Evolutionary conservation across 2,329 filamentous ascomycete species (phyloP), one percentile per base, ranked within the genome.

Genomic region (Chaetomiaceae sp.): DNA sequence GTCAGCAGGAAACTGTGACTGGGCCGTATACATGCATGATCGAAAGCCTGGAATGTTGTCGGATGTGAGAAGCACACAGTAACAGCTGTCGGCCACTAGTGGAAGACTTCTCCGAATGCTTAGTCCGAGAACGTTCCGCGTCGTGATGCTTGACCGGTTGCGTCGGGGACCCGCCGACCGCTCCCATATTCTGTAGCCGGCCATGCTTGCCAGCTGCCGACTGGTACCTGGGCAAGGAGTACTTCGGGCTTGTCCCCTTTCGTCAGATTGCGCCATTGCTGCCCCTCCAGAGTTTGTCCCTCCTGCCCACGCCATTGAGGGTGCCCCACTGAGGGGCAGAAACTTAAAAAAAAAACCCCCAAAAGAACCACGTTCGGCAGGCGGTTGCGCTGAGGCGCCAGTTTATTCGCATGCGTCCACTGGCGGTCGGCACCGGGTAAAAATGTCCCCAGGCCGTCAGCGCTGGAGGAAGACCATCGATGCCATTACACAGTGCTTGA

Each of bases 261-360:
- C 38, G 45, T 48, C 49, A 53, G 47, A 58, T 58, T 58, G 54
- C 56, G 54, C 54, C 51, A 58, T 58, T 45, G 51, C 52, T 50
- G 42, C 43, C 49, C 52, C 53, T 47, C 52, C 38, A 46, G 10
- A 38, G n/a, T n/a, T n/a, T n/a, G n/a, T n/a, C n/a, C n/a, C n/a
- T n/a, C 37, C 44, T 24, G 38, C 34, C 6, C 22, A 24, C 22
- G 9, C 46, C 35, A 43, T 49, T 34, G 43, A 42, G 34, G 17
- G 22, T 9, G 41, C 50, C 39, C 50, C 52, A 51, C 52, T 45
- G 51, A 47, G 54, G 53, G 52, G 53, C 53, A 51, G 32, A 20
- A 34, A 15, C 30, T 12, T 14, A 34, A 50, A 40, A 45, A 53
- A 46, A 45, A 30, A 38, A 9, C 22, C 9, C 5, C 22, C 18